A percentile compares a stretch with the other conserved stretches of the same genome.
Conservation (phyloP, 371 early-diverging fungal genomes). For the Apophysomyces trapeziformis region DNA sequence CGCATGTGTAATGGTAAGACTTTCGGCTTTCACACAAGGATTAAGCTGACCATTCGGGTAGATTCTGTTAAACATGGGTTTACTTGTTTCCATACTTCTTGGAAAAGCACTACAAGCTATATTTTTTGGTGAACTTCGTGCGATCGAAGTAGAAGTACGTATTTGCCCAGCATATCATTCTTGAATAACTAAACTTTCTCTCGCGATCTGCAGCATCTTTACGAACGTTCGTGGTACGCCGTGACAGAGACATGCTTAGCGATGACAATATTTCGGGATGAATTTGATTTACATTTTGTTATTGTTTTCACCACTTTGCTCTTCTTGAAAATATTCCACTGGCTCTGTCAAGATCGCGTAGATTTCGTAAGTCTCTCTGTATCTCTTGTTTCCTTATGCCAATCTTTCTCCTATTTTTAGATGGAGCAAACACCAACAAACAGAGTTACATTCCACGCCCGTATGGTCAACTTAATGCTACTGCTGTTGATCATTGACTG, state of each 20-base stretch:
- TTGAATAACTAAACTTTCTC: constrained; percentile 9
- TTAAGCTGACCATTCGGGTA: constrained; percentile 28
- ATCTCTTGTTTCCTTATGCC: not conserved
- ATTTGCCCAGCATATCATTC: not conserved
- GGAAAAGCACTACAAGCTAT: constrained; percentile 77
- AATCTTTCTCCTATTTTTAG: constrained; percentile 36
- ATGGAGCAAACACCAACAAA: constrained; percentile 85
- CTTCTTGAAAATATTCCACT: constrained; percentile 94
- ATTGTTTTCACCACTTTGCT: constrained; percentile 82
- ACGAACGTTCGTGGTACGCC: constrained; percentile 95
- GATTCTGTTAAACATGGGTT: constrained; percentile 82
- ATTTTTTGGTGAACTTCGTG: constrained; percentile 91
- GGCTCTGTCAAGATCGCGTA: constrained; percentile 92
- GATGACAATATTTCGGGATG: constrained; percentile 95
- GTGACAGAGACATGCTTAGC: constrained; percentile 95
- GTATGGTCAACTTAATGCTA: constrained; percentile 68
- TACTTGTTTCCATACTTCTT: constrained; percentile 75
- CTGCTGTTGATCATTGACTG: constrained; percentile 72
- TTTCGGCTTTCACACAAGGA: not conserved
- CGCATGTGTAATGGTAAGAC: constrained; percentile 81
- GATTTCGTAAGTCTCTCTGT: constrained; percentile 76
- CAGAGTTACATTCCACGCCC: constrained; percentile 66
- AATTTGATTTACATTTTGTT: constrained; percentile 87
- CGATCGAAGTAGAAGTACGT: constrained; percentile 87
- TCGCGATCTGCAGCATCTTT: constrained; percentile 74